Base-by-base conservation (phyloP, 257 asterid genomes). In the Fraxinus anomala region DNA sequence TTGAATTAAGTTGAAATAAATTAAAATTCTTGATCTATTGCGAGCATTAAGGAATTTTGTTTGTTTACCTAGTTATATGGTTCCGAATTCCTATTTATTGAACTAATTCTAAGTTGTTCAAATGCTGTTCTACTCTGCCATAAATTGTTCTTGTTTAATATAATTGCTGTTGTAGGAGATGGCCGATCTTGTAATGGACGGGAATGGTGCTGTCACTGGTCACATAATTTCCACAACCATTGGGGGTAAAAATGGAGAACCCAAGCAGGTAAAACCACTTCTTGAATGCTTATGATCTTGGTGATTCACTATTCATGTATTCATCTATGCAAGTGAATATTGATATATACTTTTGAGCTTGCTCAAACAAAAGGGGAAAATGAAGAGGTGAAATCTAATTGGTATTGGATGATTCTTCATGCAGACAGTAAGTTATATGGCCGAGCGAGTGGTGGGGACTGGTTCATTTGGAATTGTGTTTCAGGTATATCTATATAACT, bases 221-320 rank as follows among this genome's bases (percentile, higher is more conserved):
- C 96, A 94, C 86, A 92, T 94, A 83, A 94, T 94, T 81, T 92
- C 97, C 34, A 90, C 96, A 74, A 92, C 97, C 77, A 92, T 94
- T 63, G 98, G 98, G 73, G 97, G 98, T 76, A 94, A 92, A 88
- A 90, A 94, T 88, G 98, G 97, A 84, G 96, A 94, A 76, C 98
- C 96, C 34, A 94, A 94, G 90, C 97, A 89, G 97, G 98, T 94
- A 73, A 76, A 49, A 42, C 63, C 24, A 73, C 47, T 68, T 37
- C 51, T 59, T 63, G 54, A 73, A 56, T 33, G 72, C 17, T 42
- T 13, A 36, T 54, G 73, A 69, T 21, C 33, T n/a, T 3, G 28
- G 13, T 39, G 56, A 11, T 39, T n/a, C 33, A 37, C 21, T 4
- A 37, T 23, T 4, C 44, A 21, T 34, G 16, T 71, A 23, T 39